Conservation (phyloP, 164 flowering plant genomes). For the Vitis vinifera region ASM3070453v1 NC_081808.1:17400501-17401000, state of each 20-base stretch:
- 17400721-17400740: no score
- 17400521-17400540: background rate
- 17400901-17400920: background rate
- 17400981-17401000: no score
- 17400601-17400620: constrained; percentile 67
- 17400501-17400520: constrained; percentile 74
- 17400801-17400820: constrained; percentile 38
- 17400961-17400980: no score
- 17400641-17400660: constrained; percentile 54
- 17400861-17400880: background rate
- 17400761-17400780: constrained; percentile 7
- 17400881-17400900: background rate
- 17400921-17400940: no score
- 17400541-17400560: no score
- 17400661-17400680: constrained; percentile 44
- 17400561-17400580: no score
- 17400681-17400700: constrained; percentile 14
- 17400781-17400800: constrained; percentile 34
- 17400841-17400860: constrained; percentile 15
- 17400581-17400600: background rate
- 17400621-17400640: constrained; percentile 55
- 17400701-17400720: no score
- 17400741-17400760: no score
- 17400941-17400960: no score
- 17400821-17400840: constrained; percentile 62